Base-by-base conservation (phyloP, 257 asterid species). In the Solanum clarkiae region DNA sequence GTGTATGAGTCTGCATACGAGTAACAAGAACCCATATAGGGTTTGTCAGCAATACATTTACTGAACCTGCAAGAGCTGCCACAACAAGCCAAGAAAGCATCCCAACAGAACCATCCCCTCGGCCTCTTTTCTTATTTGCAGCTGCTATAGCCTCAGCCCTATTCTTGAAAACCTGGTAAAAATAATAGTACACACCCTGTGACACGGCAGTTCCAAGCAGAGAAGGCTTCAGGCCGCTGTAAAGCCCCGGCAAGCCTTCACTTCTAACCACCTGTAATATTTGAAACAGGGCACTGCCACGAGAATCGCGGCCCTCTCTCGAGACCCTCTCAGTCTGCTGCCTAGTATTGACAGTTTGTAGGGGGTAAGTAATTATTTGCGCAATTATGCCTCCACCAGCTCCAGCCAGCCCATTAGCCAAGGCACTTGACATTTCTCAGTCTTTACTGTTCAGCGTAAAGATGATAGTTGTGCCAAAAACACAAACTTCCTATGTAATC, bases 1-100 rank as follows among this genome's bases (percentile, higher is more conserved):
- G 99, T 60, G 99, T 94, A 83, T 94, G 96, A 59, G 99, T 95
- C 97, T 95, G 99, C 99, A 95, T 95, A 72, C 97, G 98, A 80
- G 98, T 95, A 87, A 95, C 99, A 65, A 95, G 94, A 53, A 94
- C 95, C 98, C 99, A 95, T 91, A 94, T 93, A 32, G 99, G 99
- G 86, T 87, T 95, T 82, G 99, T 95, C 70, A 92, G 83, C 88
- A 95, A 88, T 70, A 95, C 98, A 84, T 95, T 95, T 66, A 94
- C 84, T 26, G 98, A 95, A 97, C 99, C 99, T 54, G 99, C 97
- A 88, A 94, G 94, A 75, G 98, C 97, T 84, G 99, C 99, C 60
- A 95, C 99, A 32, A 94, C 62, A 74, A 95, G 96, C 98, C 98
- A 94, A 60, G 99, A 92, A 70, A 94, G 89, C 94, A 94, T 90